Base-by-base conservation (phyloP, 768 basidiomycete genomes). In the Coprinellus aureogranulatus region DNA sequence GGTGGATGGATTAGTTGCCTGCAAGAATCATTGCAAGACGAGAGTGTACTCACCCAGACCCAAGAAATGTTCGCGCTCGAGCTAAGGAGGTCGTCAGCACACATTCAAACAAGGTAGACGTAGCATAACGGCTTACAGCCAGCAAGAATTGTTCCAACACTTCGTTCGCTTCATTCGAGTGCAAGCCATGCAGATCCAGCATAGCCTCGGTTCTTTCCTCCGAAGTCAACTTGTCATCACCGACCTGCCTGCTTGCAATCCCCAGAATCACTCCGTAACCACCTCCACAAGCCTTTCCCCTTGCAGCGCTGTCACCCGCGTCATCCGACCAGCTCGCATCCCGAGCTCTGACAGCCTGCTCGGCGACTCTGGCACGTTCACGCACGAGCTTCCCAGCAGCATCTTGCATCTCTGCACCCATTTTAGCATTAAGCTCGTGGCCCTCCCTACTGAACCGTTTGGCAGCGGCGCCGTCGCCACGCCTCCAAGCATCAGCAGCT, bases 371-470 rank as follows among this genome's bases (percentile, higher is more conserved):
- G 16, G 87, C 85, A 1, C 97, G 84, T 71, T 97, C 96, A 28
- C 85, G 77, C 14, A 98, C 90, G 40, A 99, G 82, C 61, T 82
- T 84, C n/a, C 79, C 78, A 1, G 97, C 97, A 4, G 96, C 94
- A 30, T 84, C 81, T 9, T 82, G 80, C 80, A 94, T 92, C 75
- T 98, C 97, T 25, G 73, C 76, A 42, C 84, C 78, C 92, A 99
- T 97, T 72, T 91, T 90, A 42, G 84, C 85, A 65, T 98, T 98
- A 58, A 97, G 75, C 41, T 96, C 93, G 64, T 96, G 92, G 1
- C 94, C 97, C 67, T 98, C 95, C 41, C 92, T 79, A 61, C 89
- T 92, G 75, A 96, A 98, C 47, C 93, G 80, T 73, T 98, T 97
- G 37, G 97, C 97, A 0, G 91, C 89, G 0, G 95, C 94, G 2